Conservation (phyloP, 139 green algal genomes). For the Coccomyxa sp. region DNA sequence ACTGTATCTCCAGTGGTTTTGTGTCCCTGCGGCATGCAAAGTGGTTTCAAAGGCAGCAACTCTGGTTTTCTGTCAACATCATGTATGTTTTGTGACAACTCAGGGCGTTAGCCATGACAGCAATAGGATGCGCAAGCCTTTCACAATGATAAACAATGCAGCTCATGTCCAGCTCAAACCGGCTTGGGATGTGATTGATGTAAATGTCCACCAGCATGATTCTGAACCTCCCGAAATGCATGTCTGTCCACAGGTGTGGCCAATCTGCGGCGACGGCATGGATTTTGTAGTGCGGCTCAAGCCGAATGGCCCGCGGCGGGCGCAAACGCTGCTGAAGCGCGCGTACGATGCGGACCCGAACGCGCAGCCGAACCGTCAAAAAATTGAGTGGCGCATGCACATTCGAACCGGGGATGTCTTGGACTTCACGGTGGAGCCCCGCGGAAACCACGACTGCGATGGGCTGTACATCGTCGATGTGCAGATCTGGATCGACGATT, state of each 20-base stretch:
- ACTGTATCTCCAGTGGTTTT: not conserved
- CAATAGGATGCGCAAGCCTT: too few species aligned
- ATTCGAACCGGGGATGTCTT: conserved; percentile 1
- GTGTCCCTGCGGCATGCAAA: not conserved
- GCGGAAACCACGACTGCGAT: conserved; percentile 8
- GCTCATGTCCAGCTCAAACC: too few species aligned
- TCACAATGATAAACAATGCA: too few species aligned
- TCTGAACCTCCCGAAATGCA: not conserved
- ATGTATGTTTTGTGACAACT: not conserved
- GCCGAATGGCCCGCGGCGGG: not conserved
- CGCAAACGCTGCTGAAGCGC: not conserved
- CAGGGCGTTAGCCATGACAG: too few species aligned
- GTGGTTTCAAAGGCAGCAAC: too few species aligned
- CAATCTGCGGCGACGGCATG: conserved; percentile 9
- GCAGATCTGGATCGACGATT: conserved; percentile 3
- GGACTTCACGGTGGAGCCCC: conserved; percentile 8
- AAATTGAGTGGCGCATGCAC: conserved; percentile 3
- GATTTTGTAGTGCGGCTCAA: conserved; percentile 7
- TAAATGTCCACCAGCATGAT: not conserved
- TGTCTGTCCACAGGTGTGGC: conserved; percentile 1
- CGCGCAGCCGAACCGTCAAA: not conserved
- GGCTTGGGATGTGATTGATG: not conserved
- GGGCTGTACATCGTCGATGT: conserved; percentile 12
- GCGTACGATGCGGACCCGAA: not conserved
- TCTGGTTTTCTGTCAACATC: not conserved